Evolutionary conservation across 1,284 basidiomycete species (phyloP).

Genomic region (Trichosporon coremiiforme): DNA sequence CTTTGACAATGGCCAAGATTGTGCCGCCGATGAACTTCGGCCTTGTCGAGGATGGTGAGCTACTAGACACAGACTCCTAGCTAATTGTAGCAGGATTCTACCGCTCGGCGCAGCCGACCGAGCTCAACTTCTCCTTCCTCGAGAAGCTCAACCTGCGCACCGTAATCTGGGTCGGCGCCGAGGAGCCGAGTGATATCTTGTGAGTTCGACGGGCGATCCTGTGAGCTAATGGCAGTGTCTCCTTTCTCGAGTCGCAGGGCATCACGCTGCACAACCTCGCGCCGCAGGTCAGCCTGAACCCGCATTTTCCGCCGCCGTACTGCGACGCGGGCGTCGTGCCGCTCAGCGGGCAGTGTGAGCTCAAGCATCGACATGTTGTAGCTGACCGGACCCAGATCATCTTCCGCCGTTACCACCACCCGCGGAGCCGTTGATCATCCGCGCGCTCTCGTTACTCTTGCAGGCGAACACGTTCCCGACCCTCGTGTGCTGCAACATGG

Average conservation of each 20-base stretch:
- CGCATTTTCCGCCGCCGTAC: slow-evolving; percentile 54
- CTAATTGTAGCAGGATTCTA: slow-evolving; percentile 54
- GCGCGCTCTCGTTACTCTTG: slow-evolving; percentile 59
- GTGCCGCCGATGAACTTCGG: slow-evolving; percentile 62
- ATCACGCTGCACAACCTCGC: slow-evolving; percentile 52
- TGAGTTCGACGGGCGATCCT: slow-evolving; percentile 35
- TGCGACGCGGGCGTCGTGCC: slow-evolving; percentile 54
- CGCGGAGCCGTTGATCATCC: slow-evolving; percentile 60
- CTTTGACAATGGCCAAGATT: slow-evolving; percentile 48
- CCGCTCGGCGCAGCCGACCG: slow-evolving; percentile 60
- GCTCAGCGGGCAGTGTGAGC: slow-evolving; percentile 49
- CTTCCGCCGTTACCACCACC: slow-evolving; percentile 53
- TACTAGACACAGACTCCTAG: background rate
- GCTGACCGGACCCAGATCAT: slow-evolving; percentile 40
- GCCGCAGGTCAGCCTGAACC: slow-evolving; percentile 49
- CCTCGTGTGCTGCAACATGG: slow-evolving; percentile 61
- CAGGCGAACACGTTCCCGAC: slow-evolving; percentile 59
- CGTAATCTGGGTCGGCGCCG: slow-evolving; percentile 62
- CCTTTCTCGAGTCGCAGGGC: slow-evolving; percentile 52
- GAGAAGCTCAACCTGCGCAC: slow-evolving; percentile 59
- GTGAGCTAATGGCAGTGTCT: slow-evolving; percentile 40
- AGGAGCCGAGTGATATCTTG: slow-evolving; percentile 60
- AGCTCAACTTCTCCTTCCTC: slow-evolving; percentile 61
- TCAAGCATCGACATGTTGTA: slow-evolving; percentile 41
- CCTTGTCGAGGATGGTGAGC: slow-evolving; percentile 58